Percentiles rank a stretch among this genome's conserved stretches.
Conservation (phyloP, 106 monocot genomes). For the Platanthera guangdongensis region DNA sequence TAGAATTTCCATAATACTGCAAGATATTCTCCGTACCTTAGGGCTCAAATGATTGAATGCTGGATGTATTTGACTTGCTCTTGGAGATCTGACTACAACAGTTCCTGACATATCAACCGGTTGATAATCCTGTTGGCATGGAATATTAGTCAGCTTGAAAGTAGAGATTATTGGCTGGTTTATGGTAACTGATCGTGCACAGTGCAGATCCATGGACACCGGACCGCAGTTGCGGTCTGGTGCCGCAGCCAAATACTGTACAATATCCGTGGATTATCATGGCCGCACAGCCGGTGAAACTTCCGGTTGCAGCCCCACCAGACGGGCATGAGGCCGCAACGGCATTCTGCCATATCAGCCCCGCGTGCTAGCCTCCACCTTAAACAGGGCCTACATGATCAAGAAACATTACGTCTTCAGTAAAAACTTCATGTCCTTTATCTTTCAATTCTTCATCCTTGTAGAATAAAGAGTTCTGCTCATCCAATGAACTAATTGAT, state of each 20-base stretch:
- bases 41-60: conserved; percentile 29
- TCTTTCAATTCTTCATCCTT: conserved; percentile 23
- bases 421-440: conserved; percentile 26
- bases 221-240: too few species aligned
- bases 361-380: too few species aligned
- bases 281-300: too few species aligned
- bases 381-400: background rate
- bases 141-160: conserved; percentile 12
- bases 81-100: conserved; percentile 51
- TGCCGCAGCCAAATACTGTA: too few species aligned
- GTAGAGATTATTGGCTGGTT: background rate
- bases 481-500: conserved; percentile 22
- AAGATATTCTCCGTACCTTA: conserved; percentile 25
- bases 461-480: conserved; percentile 13
- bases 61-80: conserved; percentile 35
- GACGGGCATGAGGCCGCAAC: too few species aligned
- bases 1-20: background rate
- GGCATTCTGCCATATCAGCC: too few species aligned
- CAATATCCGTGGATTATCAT: too few species aligned
- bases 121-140: conserved; percentile 31
- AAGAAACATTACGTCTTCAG: conserved; percentile 38
- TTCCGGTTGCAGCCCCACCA: too few species aligned
- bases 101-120: conserved; percentile 68
- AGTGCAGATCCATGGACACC: too few species aligned
- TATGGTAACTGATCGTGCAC: too few species aligned